Evolutionary conservation across 2,329 filamentous ascomycete genomes (phyloP), one percentile per base, ranked within the genome.

Genomic region (Xylariales sp.): DNA sequence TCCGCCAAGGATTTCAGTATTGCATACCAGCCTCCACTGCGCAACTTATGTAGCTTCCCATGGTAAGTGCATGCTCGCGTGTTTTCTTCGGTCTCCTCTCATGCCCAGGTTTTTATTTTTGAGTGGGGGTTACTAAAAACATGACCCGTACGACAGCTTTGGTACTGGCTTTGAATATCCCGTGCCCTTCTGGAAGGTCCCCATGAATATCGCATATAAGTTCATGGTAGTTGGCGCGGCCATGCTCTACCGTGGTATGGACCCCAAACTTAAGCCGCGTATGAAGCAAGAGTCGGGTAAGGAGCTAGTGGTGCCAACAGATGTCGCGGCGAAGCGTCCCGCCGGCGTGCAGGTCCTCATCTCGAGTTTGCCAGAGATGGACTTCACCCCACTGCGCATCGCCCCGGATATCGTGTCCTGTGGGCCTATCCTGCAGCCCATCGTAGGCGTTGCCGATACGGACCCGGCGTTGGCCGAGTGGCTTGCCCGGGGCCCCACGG

Each of bases 341-440:
- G 15, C 16, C 2, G 40, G 40, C 14, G 21, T 45, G 11, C 29
- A 42, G 29, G 37, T 50, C 24, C 40, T 45, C 16, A 41, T 41
- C 4, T 42, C 47, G 1, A 44, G 40, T 23, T 33, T 43, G 6
- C 41, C 37, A 4, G 45, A 47, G 20, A 40, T 44, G 17, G 47
- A 49, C 11, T 49, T 46, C 18, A n/a, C n/a, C n/a, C 45, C 40
- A 8, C 37, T 40, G 29, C 29, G 35, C 20, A 39, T 46, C 30
- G 32, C 41, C 24, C 14, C 33, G 4, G 37, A 43, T 6, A 15
- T 50, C 13, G 39, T 42, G 5, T 40, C 40, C 24, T 46, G 43
- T 27, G 47, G 47, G 2, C 72, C 73, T 0, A 72, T 76, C 6
- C 45, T 72, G 0, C 51, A 69, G 0, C 58, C 63, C 0, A 52